Base-by-base conservation (phyloP, 345 rosid genomes). In the Bruguiera sexangula region DNA sequence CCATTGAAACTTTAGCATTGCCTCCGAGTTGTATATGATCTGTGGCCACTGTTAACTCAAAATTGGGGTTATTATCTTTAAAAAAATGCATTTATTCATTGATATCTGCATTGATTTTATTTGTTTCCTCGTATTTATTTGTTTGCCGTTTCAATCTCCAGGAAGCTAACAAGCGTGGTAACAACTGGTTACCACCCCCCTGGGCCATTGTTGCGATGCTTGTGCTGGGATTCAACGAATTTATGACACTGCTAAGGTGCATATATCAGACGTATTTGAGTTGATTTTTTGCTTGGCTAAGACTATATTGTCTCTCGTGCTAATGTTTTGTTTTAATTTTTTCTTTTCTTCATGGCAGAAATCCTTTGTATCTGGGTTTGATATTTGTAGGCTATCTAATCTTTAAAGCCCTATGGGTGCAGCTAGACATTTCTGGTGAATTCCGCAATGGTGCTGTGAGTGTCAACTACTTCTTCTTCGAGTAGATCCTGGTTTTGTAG, bases 141-240 rank as follows among this genome's bases (percentile, higher is more conserved):
- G 30, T 20, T 66, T 55, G 6, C 67, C 50, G 62, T 63, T 22
- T 67, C 60, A 50, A 64, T 78, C 78, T 83, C 70, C 93, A 96
- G 99, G 99, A 96, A 88, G 99, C 99, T 39, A 88, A 86, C 80
- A 85, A 80, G 73, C 96, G 95, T 69, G 87, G 77, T 72, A 92
- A 92, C 93, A 96, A 90, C 88, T 96, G 97, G 97, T 67, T 96
- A 60, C 98, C 99, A 67, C 99, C 99, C 75, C 98, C 99, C 79
- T 96, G 99, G 99, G 99, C 99, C 60, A 92, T 96, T 71, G 84
- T 73, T 62, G 98, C 98, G 13, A 54, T 96, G 81, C 51, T 87
- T 36, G 77, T 96, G 74, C 88, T 96, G 66, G 99, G 99, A 70
- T 96, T 96, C 75, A 96, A 96, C 69, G 99, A 92, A 83, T 96